A percentile compares a stretch with the other conserved stretches of the same genome.
These are phyloP conservation scores for Colletotrichum tofieldiae DNA, from an alignment of 2,329 filamentous ascomycete genomes.

Conservation along the genomic window DNA sequence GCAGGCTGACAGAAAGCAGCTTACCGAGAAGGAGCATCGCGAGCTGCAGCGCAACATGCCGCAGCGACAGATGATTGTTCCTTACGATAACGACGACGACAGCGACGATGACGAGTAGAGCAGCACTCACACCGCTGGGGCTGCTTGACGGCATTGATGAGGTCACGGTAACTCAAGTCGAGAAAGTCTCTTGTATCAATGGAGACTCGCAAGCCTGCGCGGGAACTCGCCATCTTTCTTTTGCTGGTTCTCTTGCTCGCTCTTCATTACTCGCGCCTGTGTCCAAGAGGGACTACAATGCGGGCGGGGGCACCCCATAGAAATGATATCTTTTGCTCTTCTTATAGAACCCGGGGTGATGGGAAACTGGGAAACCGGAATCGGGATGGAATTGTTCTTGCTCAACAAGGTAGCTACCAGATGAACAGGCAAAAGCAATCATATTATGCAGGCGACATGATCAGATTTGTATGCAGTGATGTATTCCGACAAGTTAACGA, in stretches of 20 bases:
- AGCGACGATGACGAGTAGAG: conserved; percentile 27
- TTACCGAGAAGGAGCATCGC: conserved; percentile 32
- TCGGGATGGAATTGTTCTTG: background rate
- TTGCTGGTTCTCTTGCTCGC: too few relatives aligned
- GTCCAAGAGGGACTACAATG: too few relatives aligned
- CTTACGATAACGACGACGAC: conserved; percentile 3
- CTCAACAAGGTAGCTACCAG: background rate
- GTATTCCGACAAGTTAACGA: conserved; percentile 38
- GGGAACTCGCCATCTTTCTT: background rate
- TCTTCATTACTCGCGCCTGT: background rate
- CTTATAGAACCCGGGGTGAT: background rate
- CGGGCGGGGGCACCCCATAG: too few relatives aligned
- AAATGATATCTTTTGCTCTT: background rate
- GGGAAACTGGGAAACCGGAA: background rate
- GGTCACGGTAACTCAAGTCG: background rate
- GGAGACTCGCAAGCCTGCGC: background rate
- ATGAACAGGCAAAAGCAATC: background rate
- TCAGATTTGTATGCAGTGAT: conserved; percentile 13
- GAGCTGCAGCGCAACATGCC: conserved; percentile 25
- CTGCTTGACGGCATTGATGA: background rate
- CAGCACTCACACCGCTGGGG: background rate
- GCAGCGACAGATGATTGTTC: background rate
- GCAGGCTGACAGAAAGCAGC: conserved; percentile 32
- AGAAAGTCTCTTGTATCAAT: background rate
- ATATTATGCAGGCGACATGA: background rate